Base-by-base conservation (phyloP, 2,329 filamentous ascomycete species). In the Pezicula radicicola region DNA sequence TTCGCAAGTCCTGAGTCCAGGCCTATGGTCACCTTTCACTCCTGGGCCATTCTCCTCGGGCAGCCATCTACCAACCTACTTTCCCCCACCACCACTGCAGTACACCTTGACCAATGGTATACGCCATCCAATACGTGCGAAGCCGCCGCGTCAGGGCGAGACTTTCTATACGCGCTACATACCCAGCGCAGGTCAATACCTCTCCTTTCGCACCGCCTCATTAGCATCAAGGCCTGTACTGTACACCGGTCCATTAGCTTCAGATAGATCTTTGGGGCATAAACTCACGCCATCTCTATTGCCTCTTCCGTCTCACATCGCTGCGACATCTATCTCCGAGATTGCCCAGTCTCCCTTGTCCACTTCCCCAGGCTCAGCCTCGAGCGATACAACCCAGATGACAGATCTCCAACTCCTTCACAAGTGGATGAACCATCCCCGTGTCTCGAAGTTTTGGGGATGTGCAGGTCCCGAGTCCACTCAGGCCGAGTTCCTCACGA, bases 91-190 rank as follows among this genome's bases (percentile, higher is more conserved):
- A 2, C 90, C 94, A 1, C 73, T 90, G 8, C 89, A 93, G 60
- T 97, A 93, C 67, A 86, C 81, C 4, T 84, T 88, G 55, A 92
- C 89, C 2, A 84, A 90, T 66, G 81, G 86, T 53, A 76, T 92
- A 43, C 86, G 91, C 0, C 94, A 99, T 65, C 94, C 94, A 0
- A 75, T 95, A 40, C 84, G 94, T 0, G 88, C 90, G 1, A 96
- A 95, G 66, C 91, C 93, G 0, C 90, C 91, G 1, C 85, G 89
- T 3, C 91, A 96, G 77, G 91, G 91, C 13, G 91, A 97, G 63
- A 84, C 89, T 0, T 93, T 99, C 63, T 99, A 99, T 68, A 87
- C 85, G 0, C 87, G 94, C 49, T 96, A 87, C 67, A 77, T 97
- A 15, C 90, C 90, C 0, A 93, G 87, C 44, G 74, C 92, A 2